Evolutionary conservation across 148 eudicot species (phyloP).

Genomic region (Amaranthus hypochondriacus): DNA sequence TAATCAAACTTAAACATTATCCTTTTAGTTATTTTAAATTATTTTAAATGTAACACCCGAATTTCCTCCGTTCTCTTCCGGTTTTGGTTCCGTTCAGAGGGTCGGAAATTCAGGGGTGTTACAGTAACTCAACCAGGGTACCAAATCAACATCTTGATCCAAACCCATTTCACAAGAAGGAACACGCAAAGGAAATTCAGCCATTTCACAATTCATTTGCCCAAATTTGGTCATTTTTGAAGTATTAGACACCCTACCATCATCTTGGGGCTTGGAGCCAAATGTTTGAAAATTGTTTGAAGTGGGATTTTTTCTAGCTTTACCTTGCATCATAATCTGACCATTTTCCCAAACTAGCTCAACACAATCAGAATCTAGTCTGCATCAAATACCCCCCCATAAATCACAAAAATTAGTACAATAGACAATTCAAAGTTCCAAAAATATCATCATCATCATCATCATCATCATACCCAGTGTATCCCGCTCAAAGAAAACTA

Average conservation of each 20-base stretch:
- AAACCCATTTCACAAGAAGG: slow-evolving; percentile 47
- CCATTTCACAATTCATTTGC: slow-evolving; percentile 31
- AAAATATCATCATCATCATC: too few species aligned
- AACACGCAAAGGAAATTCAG: slow-evolving; percentile 41
- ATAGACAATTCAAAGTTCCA: neutral
- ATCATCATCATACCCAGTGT: too few species aligned
- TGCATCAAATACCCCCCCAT: slow-evolving; percentile 33
- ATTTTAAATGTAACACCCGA: too few species aligned
- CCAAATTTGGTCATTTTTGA: slow-evolving; percentile 43
- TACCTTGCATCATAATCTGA: slow-evolving; percentile 66
- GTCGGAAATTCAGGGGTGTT: too few species aligned
- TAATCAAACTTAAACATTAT: too few species aligned
- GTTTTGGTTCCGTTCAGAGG: too few species aligned
- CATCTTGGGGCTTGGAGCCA: slow-evolving; percentile 36
- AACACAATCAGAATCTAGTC: slow-evolving; percentile 45
- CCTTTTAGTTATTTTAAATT: too few species aligned
- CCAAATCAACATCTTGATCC: slow-evolving; percentile 54
- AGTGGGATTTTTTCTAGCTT: slow-evolving; percentile 18
- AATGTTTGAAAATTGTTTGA: slow-evolving; percentile 38
- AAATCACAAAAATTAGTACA: slow-evolving; percentile 20
- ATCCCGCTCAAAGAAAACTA: too few species aligned
- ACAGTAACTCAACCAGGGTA: slow-evolving; percentile 76
- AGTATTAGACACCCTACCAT: slow-evolving; percentile 18
- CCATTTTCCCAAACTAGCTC: slow-evolving; percentile 90
- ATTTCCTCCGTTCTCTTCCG: too few species aligned